Evolutionary conservation across 345 rosid species (phyloP), one percentile per base, ranked within the genome.

Genomic region (Boechera divaricarpa): DNA sequence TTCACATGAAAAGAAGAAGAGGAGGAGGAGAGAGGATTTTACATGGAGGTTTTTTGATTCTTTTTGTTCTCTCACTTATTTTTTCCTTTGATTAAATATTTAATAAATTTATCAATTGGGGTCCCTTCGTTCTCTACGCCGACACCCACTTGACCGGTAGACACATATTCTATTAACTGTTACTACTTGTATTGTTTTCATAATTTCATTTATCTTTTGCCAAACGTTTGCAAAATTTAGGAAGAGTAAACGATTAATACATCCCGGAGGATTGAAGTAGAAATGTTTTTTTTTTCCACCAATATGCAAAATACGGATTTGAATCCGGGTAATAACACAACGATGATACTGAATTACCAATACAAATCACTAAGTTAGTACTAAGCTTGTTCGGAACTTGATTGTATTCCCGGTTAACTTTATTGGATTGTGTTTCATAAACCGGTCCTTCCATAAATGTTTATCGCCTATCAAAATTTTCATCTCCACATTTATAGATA

Each of bases 121-220:
- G 84, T 52, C 86, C 81, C 72, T 16, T 60, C 69, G 67, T 70
- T 70, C 47, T 64, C 6, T 70, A 63, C 77, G 80, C 83, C 83
- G 80, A 80, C 80, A 70, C 77, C 72, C 60, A 70, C 69, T 68
- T 79, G 67, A 67, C 49, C 74, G n/a, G 36, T 42, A 58, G 45
- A 56, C 72, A 71, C 67, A 60, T 29, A 60, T 60, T 72, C 26
- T 35, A 59, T 44, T 29, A 47, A 69, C 74, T 56, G 70, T 63
- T 18, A 59, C 29, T 58, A 33, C 10, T 55, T 8, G 4, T 28
- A 12, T 29, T 5, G 10, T 11, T 11, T 54, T 56, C 9, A 5
- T 45, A 2, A 9, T 16, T 28, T 69, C 64, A 29, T 59, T 41
- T 26, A 62, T 63, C 36, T n/a, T 6, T 6, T 21, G 44, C 73